Base-by-base conservation (phyloP, 352 stramenopile genomes). In the Phytophthora meadii region DNA sequence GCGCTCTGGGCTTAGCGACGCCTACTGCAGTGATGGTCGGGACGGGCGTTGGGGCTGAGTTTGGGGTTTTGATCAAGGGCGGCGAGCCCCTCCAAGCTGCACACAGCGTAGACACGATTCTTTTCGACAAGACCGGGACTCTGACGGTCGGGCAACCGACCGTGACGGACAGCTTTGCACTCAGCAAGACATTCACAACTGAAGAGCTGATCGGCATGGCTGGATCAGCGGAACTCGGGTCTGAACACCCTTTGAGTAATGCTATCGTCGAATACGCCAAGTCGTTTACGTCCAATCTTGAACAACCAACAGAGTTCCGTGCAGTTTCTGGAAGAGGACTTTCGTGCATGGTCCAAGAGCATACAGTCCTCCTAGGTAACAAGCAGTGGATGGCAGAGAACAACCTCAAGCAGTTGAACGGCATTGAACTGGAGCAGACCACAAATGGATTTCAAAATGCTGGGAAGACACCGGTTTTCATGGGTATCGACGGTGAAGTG, bases 81-180 rank as follows among this genome's bases (percentile, higher is more conserved):
- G 98, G 96, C 5, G 88, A 94, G 51, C 79, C 93, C 9, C 77
- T 98, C 1, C 84, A 98, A 53, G 72, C 82, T 1, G 88, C 89
- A 2, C 85, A 97, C 57, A 94, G 92, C 44, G 86, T 99, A 22
- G 87, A 96, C 50, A 91, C 90, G 34, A 92, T 99, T 44, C 67
- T 99, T 24, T 99, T 99, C 76, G 98, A 99, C 79, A 99, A 99
- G 84, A 99, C 98, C 0, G 98, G 98, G 0, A 99, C 97, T 3
- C 64, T 99, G 15, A 99, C 96, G 1, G 77, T 89, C 10, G 96
- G 96, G 5, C 79, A 92, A 36, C 95, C 95, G 0, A 70, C 79
- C 4, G 87, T 98, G 44, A 90, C 81, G 46, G 76, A 96, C 54
- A 73, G 90, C 17, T 70, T 91, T 10, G 74, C 92, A 17, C 50